Evolutionary conservation across 805 yeast genomes (phyloP).

Genomic region (Yamadazyma sp.): DNA sequence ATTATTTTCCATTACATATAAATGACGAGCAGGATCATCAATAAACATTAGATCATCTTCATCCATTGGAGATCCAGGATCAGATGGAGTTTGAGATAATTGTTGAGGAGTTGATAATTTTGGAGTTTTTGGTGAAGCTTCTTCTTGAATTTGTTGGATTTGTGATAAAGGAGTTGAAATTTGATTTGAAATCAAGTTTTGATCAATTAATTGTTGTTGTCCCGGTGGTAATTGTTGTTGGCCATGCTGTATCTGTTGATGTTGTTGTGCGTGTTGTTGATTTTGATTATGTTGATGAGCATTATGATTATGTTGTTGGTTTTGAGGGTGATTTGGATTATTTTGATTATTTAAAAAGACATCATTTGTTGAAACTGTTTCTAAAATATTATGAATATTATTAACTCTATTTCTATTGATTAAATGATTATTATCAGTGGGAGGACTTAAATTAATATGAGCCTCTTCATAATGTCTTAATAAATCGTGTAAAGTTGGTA

Average conservation of each 20-base stretch:
- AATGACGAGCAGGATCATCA: constrained; percentile 94
- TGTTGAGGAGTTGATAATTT: constrained; percentile 14
- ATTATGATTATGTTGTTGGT: constrained; percentile 14
- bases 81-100: constrained; percentile 15
- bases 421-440: constrained; percentile 32
- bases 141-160: constrained; percentile 5
- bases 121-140: constrained; percentile 10
- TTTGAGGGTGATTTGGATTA: no score
- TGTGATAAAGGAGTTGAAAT: no score
- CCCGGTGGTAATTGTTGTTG: no score
- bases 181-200: no score
- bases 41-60: constrained; percentile 73
- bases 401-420: constrained; percentile 30
- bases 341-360: constrained; percentile 61
- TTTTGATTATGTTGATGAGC: constrained; percentile 16
- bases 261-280: constrained; percentile 18
- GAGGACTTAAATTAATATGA: constrained; percentile 66
- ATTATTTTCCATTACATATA: constrained; percentile 87
- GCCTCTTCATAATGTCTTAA: constrained; percentile 95
- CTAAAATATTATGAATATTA: constrained; percentile 62
- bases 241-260: constrained; percentile 13
- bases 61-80: constrained; percentile 32
- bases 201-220: no score
- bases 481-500: constrained; percentile 92
- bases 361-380: constrained; percentile 89